Evolutionary conservation across 805 yeast species (phyloP).

Genomic region (Zygoascus flipseniorum): DNA sequence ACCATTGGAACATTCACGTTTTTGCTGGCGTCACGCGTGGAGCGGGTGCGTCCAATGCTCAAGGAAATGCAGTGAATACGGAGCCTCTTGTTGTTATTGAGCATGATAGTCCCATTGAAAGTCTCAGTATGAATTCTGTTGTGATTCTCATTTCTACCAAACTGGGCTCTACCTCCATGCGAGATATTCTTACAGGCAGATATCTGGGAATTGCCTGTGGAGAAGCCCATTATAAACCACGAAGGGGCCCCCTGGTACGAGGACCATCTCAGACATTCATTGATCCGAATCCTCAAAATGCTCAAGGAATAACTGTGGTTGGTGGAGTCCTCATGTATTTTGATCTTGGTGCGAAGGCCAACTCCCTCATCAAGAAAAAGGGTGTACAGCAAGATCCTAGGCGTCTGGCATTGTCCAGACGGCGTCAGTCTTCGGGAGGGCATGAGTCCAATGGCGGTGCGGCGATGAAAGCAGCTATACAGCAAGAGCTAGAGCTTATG

Average conservation of each 20-base stretch:
- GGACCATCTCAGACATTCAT: neutral
- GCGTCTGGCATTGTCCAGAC: neutral
- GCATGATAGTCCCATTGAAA: neutral
- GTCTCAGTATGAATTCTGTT: slow-evolving; percentile 23
- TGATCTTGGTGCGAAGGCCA: slow-evolving; percentile 22
- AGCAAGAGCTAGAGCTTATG: slow-evolving; percentile 18
- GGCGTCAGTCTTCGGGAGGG: slow-evolving; percentile 1
- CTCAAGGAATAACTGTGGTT: slow-evolving; percentile 23
- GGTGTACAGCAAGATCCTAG: slow-evolving; percentile 15
- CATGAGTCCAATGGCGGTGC: neutral
- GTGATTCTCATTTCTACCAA: slow-evolving; percentile 23
- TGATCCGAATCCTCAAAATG: slow-evolving; percentile 23
- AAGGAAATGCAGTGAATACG: neutral
- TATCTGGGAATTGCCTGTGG: slow-evolving; percentile 9
- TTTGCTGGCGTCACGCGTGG: slow-evolving; percentile 8
- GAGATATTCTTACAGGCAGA: slow-evolving; percentile 23
- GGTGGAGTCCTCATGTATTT: slow-evolving; percentile 22
- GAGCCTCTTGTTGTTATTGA: neutral
- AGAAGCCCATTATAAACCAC: neutral
- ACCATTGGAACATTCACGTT: slow-evolving; percentile 10
- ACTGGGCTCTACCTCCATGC: slow-evolving; percentile 22
- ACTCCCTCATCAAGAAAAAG: slow-evolving; percentile 13
- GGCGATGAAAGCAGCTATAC: slow-evolving; percentile 19
- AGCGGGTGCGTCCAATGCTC: slow-evolving; percentile 2
- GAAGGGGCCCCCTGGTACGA: neutral